These are phyloP conservation scores for Tulasnella sp. DNA, from an alignment of 768 basidiomycete species.

Conservation along the genomic window DNA sequence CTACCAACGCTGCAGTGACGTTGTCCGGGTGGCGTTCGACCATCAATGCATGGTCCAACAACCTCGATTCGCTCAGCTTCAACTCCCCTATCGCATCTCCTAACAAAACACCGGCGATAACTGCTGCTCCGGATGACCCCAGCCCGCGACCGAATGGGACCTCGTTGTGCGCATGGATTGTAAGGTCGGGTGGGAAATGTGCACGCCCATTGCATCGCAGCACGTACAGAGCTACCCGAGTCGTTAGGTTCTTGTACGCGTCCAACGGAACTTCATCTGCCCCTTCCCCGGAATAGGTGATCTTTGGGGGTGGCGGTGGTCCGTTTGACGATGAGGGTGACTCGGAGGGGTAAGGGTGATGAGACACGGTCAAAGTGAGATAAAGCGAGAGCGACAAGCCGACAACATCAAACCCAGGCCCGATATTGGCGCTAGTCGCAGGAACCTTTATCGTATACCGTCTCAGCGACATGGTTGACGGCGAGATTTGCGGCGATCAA, in stretches of 20 bases:
- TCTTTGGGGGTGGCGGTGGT: conserved; percentile 40
- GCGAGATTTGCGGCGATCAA: no score
- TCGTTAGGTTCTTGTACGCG: conserved; percentile 92
- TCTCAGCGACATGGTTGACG: not conserved
- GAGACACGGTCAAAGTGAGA: conserved; percentile 58
- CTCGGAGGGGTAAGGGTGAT: conserved; percentile 24
- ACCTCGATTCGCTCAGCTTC: conserved; percentile 49
- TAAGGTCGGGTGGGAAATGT: conserved; percentile 63
- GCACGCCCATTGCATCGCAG: conserved; percentile 73
- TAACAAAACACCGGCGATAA: conserved; percentile 89
- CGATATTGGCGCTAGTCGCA: conserved; percentile 97
- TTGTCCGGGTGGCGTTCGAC: conserved; percentile 99
- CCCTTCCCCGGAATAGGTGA: conserved; percentile 81
- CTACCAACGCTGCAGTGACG: conserved; percentile 91
- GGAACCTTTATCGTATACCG: conserved; percentile 68
- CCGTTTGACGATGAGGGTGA: conserved; percentile 15
- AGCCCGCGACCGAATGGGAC: conserved; percentile 97
- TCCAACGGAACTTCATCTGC: conserved; percentile 83
- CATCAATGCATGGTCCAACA: conserved; percentile 96
- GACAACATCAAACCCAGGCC: conserved; percentile 97
- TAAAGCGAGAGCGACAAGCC: conserved; percentile 90
- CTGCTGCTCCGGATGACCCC: conserved; percentile 97
- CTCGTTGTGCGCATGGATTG: conserved; percentile 73
- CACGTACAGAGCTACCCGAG: conserved; percentile 94
- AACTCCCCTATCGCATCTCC: conserved; percentile 73